Percentiles rank a stretch among this genome's conserved stretches.
Evolutionary conservation across 2,329 filamentous ascomycete species (phyloP).

Genomic region (Cryoendolithus antarcticus): DNA sequence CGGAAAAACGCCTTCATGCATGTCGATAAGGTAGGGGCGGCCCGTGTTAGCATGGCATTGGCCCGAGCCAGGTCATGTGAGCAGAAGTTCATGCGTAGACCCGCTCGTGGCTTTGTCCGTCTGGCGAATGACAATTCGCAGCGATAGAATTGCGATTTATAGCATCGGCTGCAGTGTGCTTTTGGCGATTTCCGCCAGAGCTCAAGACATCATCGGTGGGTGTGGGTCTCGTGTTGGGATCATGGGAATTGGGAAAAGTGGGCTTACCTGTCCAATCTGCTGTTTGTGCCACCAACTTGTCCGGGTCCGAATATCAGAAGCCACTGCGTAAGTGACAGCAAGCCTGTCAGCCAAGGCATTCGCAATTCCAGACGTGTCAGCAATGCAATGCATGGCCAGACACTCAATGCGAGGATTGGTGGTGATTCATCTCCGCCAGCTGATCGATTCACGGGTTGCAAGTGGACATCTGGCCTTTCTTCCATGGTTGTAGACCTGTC

Average conservation of each 20-base stretch:
- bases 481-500: conserved; percentile 26
- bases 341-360: conserved; percentile 83
- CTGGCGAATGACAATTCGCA: conserved; percentile 6
- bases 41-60: conserved; percentile 15
- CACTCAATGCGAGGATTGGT: conserved; percentile 63
- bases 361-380: conserved; percentile 61
- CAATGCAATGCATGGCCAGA: conserved; percentile 63
- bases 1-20: conserved; percentile 5
- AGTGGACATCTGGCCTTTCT: no score
- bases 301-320: conserved; percentile 62
- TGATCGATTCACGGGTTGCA: not conserved
- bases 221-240: no score
- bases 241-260: conserved; percentile 12
- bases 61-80: conserved; percentile 13
- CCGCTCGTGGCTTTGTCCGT: conserved; percentile 8
- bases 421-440: no score
- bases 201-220: no score
- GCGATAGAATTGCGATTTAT: conserved; percentile 6
- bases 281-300: conserved; percentile 59
- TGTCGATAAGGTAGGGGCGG: conserved; percentile 9
- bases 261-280: conserved; percentile 80
- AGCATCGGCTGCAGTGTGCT: conserved; percentile 1
- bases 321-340: conserved; percentile 64
- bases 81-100: conserved; percentile 8
- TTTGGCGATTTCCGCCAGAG: no score